Evolutionary conservation across 1,284 basidiomycete genomes (phyloP).

Genomic region (Pseudomicrostroma phylloplanum): DNA sequence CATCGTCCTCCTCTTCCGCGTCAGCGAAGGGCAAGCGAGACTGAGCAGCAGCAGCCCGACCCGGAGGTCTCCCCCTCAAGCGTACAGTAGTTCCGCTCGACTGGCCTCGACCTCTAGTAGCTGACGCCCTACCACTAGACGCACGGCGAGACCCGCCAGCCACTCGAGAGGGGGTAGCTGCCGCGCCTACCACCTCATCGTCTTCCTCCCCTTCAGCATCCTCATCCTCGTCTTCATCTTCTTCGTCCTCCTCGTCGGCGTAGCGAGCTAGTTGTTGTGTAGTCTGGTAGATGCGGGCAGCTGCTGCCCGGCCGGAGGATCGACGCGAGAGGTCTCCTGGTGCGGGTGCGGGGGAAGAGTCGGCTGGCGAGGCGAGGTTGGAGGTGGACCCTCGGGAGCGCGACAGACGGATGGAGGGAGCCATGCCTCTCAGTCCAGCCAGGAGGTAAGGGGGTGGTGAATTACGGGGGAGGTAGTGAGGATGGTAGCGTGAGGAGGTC

Average conservation of each 20-base stretch:
- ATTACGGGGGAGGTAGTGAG: no score
- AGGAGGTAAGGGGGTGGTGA: no score
- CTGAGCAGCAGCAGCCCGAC: background rate
- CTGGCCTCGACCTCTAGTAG: no score
- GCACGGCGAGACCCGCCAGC: no score
- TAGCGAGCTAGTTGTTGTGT: constrained; percentile 1
- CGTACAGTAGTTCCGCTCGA: no score
- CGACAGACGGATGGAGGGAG: no score
- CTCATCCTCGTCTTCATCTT: constrained; percentile 8
- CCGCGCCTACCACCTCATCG: constrained; percentile 3
- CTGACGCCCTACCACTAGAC: no score
- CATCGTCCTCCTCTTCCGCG: background rate
- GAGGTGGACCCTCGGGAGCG: background rate
- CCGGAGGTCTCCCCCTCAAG: background rate
- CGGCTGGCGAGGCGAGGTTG: background rate
- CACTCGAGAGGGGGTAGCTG: background rate
- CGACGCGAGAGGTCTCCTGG: background rate
- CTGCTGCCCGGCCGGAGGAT: background rate
- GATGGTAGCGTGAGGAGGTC: no score
- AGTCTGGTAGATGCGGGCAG: background rate
- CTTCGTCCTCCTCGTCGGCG: background rate
- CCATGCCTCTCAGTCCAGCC: no score
- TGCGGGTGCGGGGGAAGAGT: background rate
- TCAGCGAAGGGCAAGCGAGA: no score
- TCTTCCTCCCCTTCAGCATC: constrained; percentile 7